These are phyloP conservation scores for Sequoia sempervirens DNA, from an alignment of 75 land plant species.

Conservation along the genomic window DNA sequence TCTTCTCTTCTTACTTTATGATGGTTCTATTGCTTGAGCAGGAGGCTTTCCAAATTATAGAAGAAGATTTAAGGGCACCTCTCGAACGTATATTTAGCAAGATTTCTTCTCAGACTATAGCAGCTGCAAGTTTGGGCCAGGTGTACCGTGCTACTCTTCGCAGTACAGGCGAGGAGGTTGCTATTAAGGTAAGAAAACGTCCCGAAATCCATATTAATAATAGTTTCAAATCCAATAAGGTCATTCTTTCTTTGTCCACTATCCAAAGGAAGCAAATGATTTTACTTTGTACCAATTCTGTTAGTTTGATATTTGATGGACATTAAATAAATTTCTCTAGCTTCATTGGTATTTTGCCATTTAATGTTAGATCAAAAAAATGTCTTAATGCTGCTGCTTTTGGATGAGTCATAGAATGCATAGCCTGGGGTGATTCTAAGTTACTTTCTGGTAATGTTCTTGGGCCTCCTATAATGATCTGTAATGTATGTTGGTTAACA, in stretches of 20 bases:
- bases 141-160: conserved; percentile 94
- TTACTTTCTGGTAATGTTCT: neutral
- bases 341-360: neutral
- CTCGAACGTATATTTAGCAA: conserved; percentile 87
- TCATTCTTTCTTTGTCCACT: neutral
- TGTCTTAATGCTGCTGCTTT: neutral
- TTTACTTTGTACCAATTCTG: neutral
- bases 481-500: neutral
- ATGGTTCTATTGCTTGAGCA: conserved; percentile 15
- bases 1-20: neutral
- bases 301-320: neutral
- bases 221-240: neutral
- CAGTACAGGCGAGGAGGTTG: conserved; percentile 84
- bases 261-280: neutral
- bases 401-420: neutral
- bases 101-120: conserved; percentile 83
- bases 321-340: neutral
- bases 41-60: conserved; percentile 87
- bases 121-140: conserved; percentile 98
- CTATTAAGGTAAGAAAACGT: conserved; percentile 66
- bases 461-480: neutral
- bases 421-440: neutral
- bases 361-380: neutral
- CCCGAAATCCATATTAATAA: neutral
- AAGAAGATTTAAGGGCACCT: conserved; percentile 81